Evolutionary conservation across 768 basidiomycete genomes (phyloP), one percentile per base, ranked within the genome.

Genomic region (Russula sp.): DNA sequence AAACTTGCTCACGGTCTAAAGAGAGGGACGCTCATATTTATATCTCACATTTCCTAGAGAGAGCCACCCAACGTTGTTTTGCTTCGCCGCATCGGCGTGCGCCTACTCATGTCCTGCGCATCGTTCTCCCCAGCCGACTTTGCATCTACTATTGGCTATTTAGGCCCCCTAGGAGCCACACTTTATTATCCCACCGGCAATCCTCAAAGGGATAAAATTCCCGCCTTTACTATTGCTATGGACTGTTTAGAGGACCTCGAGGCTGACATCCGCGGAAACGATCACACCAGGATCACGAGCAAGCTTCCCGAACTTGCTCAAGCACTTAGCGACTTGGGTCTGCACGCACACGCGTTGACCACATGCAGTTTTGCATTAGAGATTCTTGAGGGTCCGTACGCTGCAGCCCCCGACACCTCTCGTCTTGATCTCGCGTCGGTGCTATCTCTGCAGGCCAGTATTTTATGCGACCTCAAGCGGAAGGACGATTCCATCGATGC

Each of bases 321-420:
- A 31, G 58, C 63, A 18, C 48, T 64, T 48, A 64, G 13, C n/a
- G 63, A 64, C 42, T n/a, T 64, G 11, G 63, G 63, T 20, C 27
- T 64, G 4, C 39, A 34, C 6, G 40, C 50, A 7, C 50, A 55
- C 18, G 63, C 63, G 7, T 55, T 55, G 44, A 40, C 34, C 13
- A 53, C 35, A 11, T 64, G 53, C 27, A 53, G 35, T 1, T 56
- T 50, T 32, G 63, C 54, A 13, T 39, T 56, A 34, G 49, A 60
- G 20, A 11, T 31, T 6, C 5, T 45, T 34, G 37, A 58, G 13
- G 34, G 22, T 1, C 18, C n/a, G 22, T 45, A 37, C 40, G 32
- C 32, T 3, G n/a, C 18, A 8, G 22, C 40, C 9, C 49, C 49
- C 6, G n/a, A 56, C 35, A 31, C n/a, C 6, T 39, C 3, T 35